These are phyloP conservation scores for Crithidia thermophila DNA, from an alignment of 208 protist species.

Conservation along the genomic window DNA sequence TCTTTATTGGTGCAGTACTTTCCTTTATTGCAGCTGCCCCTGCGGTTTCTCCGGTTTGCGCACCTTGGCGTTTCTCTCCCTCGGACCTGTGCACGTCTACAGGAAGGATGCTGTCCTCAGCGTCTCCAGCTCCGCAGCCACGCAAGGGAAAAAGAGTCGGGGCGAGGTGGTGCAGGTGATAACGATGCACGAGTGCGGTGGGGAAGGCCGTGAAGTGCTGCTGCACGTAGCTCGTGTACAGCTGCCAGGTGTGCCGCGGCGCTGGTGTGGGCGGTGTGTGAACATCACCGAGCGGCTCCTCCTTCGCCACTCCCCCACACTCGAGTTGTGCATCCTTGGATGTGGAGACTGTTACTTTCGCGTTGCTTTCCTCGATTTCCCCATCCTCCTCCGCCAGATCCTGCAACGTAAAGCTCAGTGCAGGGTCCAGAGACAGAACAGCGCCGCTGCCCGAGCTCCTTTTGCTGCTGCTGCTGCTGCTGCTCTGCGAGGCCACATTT, in stretches of 20 bases:
- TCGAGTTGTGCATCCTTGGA: neutral
- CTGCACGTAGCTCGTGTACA: slow-evolving; percentile 64
- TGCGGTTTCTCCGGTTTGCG: no score
- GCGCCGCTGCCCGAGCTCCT: neutral
- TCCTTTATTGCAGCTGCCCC: no score
- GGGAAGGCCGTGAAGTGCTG: slow-evolving; percentile 74
- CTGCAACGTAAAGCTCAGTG: slow-evolving; percentile 26
- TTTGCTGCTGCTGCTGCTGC: neutral
- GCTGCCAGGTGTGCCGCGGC: slow-evolving; percentile 42
- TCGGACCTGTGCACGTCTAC: no score
- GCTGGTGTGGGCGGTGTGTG: neutral
- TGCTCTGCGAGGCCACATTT: neutral
- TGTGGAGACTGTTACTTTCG: neutral
- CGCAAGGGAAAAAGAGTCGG: slow-evolving; percentile 59
- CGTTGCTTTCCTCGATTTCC: neutral
- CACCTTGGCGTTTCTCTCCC: no score
- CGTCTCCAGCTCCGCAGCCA: neutral
- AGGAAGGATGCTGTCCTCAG: no score
- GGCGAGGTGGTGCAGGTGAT: slow-evolving; percentile 75
- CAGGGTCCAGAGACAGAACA: slow-evolving; percentile 20
- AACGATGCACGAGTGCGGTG: slow-evolving; percentile 80
- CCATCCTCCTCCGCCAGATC: slow-evolving; percentile 17
- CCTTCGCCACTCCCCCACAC: neutral
- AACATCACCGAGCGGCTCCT: neutral
- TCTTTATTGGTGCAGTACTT: no score